Base-by-base conservation (phyloP, 371 early-diverging fungal genomes). In the Lichtheimia ornata region DNA sequence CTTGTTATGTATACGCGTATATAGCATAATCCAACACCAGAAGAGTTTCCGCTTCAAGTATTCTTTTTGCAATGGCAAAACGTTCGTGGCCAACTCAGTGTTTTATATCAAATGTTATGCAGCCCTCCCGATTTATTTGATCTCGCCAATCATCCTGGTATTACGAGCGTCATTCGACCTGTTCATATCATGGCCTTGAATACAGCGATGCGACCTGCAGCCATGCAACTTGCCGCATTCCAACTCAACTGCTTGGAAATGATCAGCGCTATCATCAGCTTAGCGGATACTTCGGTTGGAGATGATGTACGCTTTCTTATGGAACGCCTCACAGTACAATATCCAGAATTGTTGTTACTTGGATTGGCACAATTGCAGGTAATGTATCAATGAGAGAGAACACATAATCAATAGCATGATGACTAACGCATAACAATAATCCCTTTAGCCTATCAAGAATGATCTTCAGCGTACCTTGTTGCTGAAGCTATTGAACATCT, bases 61-160 rank as follows among this genome's bases (percentile, higher is more conserved):
- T 84, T 94, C 51, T 84, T 89, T 71, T 81, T 84, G 28, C 84
- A 79, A 27, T 95, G 95, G 95, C 83, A 71, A 35, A 86, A 93
- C 66, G 69, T 75, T 0, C 75, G 76, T 42, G 89, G 86, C 2
- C 93, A 94, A 65, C 71, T 92, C n/a, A 86, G 87, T 25, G 76
- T 91, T 18, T 65, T 94, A 50, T 81, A 78, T 40, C 86, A 87
- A 14, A 77, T 91, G 58, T 66, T 83, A 13, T 71, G 81, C 50
- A 75, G 83, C 1, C 83, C 90, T 4, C 75, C 84, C 20, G 72
- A 79, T 20, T 43, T 88, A 17, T 63, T 89, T 42, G 80, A 78
- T 42, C 67, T 81, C 28, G 73, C 80, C 17, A 71, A 70, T 56
- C 44, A 41, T 17, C 73, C 76, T 11, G 57, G 74, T 11, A 68